Conservation (phyloP, 345 rosid genomes). For the Balakata baccata region DNA sequence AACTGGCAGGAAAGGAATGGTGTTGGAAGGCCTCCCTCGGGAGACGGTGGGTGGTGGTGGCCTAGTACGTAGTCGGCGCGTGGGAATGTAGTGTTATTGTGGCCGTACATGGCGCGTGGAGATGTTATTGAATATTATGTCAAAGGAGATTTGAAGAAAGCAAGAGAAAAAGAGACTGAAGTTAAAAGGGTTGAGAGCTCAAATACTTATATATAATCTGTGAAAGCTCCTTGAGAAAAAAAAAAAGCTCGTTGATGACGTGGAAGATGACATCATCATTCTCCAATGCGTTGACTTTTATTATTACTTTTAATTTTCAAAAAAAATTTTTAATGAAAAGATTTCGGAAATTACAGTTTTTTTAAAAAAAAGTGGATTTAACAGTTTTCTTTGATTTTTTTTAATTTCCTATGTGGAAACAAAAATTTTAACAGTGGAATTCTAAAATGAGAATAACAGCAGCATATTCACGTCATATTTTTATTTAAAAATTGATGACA, state of each 20-base stretch:
- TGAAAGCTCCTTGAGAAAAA: neutral
- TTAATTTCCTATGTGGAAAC: no score
- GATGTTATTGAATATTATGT: neutral
- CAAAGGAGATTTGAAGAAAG: neutral
- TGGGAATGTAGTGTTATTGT: constrained; percentile 8
- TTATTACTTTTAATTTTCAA: no score
- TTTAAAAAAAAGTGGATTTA: no score
- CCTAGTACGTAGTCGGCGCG: constrained; percentile 23
- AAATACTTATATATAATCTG: constrained; percentile 6
- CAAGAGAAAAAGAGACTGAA: constrained; percentile 15
- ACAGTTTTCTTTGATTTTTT: no score
- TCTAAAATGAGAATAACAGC: no score
- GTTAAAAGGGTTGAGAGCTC: neutral
- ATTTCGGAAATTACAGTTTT: no score
- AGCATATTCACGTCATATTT: no score
- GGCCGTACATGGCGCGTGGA: constrained; percentile 42
- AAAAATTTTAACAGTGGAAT: no score
- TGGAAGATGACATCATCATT: constrained; percentile 29
- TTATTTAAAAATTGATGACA: no score
- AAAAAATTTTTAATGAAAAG: no score
- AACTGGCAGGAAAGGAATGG: constrained; percentile 16
- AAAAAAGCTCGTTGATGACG: constrained; percentile 31
- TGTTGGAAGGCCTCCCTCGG: constrained; percentile 23
- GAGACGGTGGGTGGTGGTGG: constrained; percentile 11
- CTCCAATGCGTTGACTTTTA: constrained; percentile 43